phyloP scores from a whole-genome alignment of 2,329 filamentous ascomycete species.

The Emericellopsis cladophorae region DNA sequence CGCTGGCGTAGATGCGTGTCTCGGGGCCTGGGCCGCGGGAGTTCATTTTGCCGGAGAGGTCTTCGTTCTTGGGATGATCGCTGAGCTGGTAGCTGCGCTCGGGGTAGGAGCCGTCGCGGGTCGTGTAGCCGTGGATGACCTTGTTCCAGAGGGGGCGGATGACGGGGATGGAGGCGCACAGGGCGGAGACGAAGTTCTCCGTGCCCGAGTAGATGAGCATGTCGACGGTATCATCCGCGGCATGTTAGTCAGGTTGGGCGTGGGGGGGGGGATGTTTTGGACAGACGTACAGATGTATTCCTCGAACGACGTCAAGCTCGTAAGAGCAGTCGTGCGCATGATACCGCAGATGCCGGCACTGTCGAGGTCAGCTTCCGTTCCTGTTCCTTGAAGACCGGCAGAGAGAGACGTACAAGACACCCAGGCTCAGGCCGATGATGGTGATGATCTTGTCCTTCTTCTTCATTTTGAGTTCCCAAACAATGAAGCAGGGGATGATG shows the following conservation, averaged over 20 bases:
- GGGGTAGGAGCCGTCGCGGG: slow-evolving; percentile 1
- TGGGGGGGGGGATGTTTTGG: too few species aligned
- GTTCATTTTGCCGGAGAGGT: background rate
- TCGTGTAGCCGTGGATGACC: slow-evolving; percentile 1
- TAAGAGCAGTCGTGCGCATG: slow-evolving; percentile 4
- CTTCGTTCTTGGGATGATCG: background rate
- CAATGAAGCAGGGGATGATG: slow-evolving; percentile 11
- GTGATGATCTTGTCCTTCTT: slow-evolving; percentile 12
- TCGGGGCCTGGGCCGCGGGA: background rate
- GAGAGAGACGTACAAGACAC: slow-evolving; percentile 10
- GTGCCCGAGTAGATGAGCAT: slow-evolving; percentile 10
- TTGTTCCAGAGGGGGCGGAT: slow-evolving; percentile 2
- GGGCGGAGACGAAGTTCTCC: slow-evolving; percentile 7
- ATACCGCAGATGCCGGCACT: slow-evolving; percentile 7
- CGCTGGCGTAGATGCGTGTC: slow-evolving; percentile 2
- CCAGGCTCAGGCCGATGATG: slow-evolving; percentile 12
- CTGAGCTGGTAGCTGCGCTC: background rate
- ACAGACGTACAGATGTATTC: slow-evolving; percentile 6
- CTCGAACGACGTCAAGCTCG: slow-evolving; percentile 3
- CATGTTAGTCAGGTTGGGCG: too few species aligned
- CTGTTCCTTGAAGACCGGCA: background rate
- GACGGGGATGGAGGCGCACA: slow-evolving; percentile 8
- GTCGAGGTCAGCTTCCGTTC: background rate
- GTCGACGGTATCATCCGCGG: slow-evolving; percentile 6
- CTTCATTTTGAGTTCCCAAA: slow-evolving; percentile 14